These are phyloP conservation scores for Lactarius quietus DNA, from an alignment of 768 basidiomycete species.

Conservation along the genomic window DNA sequence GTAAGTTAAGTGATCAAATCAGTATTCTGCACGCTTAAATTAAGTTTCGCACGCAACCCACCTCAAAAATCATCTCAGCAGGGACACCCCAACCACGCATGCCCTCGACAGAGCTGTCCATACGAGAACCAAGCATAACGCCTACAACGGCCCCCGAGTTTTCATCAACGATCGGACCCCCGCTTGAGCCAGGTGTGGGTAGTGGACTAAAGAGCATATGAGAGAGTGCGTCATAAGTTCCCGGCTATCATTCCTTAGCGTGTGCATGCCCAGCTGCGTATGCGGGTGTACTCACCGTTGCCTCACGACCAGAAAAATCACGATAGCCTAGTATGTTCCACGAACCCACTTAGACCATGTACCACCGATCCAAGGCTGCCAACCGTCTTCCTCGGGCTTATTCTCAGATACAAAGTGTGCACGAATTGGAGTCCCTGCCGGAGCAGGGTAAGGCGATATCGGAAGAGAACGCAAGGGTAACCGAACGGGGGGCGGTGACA, in stretches of 20 bases:
- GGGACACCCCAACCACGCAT: constrained; percentile 59
- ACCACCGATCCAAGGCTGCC: constrained; percentile 51
- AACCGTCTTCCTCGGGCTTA: constrained; percentile 37
- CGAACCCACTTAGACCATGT: constrained; percentile 52
- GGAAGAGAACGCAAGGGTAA: constrained; percentile 46
- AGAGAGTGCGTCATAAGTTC: constrained; percentile 63
- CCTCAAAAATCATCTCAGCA: constrained; percentile 62
- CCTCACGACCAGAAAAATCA: constrained; percentile 55
- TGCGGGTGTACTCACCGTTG: constrained; percentile 40
- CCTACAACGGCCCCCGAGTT: constrained; percentile 63
- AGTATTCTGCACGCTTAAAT: not conserved
- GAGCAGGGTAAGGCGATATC: constrained; percentile 59
- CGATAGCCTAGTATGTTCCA: constrained; percentile 55
- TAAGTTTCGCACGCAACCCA: constrained; percentile 29
- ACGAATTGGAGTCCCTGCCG: constrained; percentile 42
- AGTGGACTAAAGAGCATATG: constrained; percentile 52
- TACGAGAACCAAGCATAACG: constrained; percentile 55
- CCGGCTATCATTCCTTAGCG: constrained; percentile 41
- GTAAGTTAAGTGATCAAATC: not conserved
- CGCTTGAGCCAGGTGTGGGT: constrained; percentile 64
- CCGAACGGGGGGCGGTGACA: constrained; percentile 30
- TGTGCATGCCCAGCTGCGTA: not conserved
- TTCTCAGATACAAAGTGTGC: constrained; percentile 53
- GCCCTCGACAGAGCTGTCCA: constrained; percentile 54
- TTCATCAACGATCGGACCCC: constrained; percentile 63